Conservation (phyloP, 2,329 filamentous ascomycete species). For the Fusarium pseudoanthophilum region DNA sequence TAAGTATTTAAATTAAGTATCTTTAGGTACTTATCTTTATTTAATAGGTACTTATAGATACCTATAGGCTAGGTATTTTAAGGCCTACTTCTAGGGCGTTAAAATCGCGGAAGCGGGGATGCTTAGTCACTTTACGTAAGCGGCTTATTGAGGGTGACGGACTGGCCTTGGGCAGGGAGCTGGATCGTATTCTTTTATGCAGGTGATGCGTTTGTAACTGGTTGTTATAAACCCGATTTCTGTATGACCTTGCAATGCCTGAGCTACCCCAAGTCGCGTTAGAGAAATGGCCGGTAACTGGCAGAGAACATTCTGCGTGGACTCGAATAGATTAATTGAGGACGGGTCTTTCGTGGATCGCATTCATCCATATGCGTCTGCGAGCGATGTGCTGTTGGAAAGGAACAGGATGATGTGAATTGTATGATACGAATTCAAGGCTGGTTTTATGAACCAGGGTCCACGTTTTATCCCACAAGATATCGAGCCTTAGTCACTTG, state of each 20-base stretch:
- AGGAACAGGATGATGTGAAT: neutral
- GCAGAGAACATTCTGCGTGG: too few species aligned
- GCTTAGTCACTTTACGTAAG: too few species aligned
- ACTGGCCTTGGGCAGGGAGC: neutral
- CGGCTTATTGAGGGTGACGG: neutral
- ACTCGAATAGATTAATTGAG: rapidly evolving
- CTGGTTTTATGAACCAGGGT: neutral
- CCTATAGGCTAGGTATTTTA: too few species aligned
- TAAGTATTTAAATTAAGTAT: too few species aligned
- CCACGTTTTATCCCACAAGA: too few species aligned
- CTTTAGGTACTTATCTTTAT: too few species aligned
- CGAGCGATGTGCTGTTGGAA: too few species aligned
- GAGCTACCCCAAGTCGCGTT: rapidly evolving
- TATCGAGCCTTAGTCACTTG: too few species aligned
- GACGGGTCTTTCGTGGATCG: neutral
- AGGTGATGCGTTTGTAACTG: rapidly evolving
- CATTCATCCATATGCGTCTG: rapidly evolving
- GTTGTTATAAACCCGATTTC: neutral
- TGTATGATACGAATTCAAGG: too few species aligned
- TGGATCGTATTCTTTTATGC: too few species aligned
- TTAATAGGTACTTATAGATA: too few species aligned
- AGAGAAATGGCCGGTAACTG: neutral
- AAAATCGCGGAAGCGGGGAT: neutral
- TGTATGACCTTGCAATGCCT: neutral
- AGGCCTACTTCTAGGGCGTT: too few species aligned